Conservation (phyloP, 108 stramenopile genomes). For the Skeletonema grethae region DNA sequence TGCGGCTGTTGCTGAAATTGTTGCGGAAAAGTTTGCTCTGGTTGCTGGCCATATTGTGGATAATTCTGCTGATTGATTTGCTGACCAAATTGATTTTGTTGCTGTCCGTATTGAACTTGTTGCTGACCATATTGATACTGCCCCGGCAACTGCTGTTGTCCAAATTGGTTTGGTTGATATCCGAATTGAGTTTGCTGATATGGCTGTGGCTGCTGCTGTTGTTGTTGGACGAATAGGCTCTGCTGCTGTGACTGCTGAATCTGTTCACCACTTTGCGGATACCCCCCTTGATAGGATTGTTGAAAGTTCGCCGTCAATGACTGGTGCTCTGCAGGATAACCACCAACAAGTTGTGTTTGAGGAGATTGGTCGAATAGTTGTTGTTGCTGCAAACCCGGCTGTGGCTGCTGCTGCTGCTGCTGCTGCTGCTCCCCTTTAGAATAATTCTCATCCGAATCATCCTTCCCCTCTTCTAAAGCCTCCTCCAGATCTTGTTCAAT, state of each 20-base stretch:
- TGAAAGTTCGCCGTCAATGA: background rate
- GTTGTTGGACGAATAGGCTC: background rate
- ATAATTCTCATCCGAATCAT: background rate
- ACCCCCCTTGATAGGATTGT: background rate
- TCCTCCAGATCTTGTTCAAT: background rate
- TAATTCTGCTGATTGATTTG: background rate
- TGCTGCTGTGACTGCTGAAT: slow-evolving; percentile 9
- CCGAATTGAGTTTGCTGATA: slow-evolving; percentile 3
- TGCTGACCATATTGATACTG: background rate
- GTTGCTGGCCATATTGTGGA: background rate
- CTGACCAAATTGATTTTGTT: background rate
- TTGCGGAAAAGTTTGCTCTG: background rate
- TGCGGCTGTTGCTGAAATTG: background rate
- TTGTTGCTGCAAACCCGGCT: background rate
- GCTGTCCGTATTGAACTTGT: background rate
- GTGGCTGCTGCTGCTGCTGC: background rate
- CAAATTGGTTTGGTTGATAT: background rate
- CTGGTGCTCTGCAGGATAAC: background rate
- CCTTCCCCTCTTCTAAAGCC: background rate
- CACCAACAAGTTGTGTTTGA: background rate
- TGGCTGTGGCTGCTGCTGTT: background rate
- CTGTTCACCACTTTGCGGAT: too few species aligned
- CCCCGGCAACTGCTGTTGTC: background rate
- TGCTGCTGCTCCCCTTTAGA: background rate
- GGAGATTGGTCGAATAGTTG: background rate